Evolutionary conservation across 345 rosid genomes (phyloP), one percentile per base, ranked within the genome.

Genomic region (Microthlaspi erraticum): DNA sequence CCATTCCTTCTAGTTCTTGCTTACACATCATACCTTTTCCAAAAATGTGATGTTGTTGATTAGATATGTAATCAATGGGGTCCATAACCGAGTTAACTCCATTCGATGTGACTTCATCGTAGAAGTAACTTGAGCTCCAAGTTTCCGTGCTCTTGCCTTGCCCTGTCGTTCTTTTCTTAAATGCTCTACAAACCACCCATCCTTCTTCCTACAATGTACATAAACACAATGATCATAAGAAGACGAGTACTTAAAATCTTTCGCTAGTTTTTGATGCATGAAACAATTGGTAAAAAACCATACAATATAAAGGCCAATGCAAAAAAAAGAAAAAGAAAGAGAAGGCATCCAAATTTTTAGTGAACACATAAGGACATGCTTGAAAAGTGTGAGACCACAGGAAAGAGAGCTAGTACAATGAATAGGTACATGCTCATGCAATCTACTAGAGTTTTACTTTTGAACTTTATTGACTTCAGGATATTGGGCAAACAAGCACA

Each of bases 141-240:
- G 75, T 86, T 68, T 87, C 92, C 6, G 72, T 69, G 83, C 55
- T 81, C 82, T 91, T 90, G 63, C 53, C 58, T 70, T 79, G 89
- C n/a, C 81, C 80, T 18, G 43, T 60, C 19, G 77, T 10, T 80
- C 83, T 66, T 77, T 93, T 93, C 85, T 88, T 93, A 76, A 93
- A 93, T 57, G 98, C 97, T 11, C 98, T 85, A 71, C 98, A 93
- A 60, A 90, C 94, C 3, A 93, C 98, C 97, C 98, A 93, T 68
- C 97, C 98, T 81, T 93, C 97, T 82, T 93, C 98, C 98, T 93
- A 81, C 44, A 73, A 44, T 26, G 17, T 23, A 36, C 26, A 73
- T 1, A 71, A 5, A 63, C 31, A 63, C 14, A 53, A 36, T 43
- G 37, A 60, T 17, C 41, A 49, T 39, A 46, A 10, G 45, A 50